phyloP scores from a whole-genome alignment of 768 basidiomycete species.

The Russula griseocarnosa region DNA sequence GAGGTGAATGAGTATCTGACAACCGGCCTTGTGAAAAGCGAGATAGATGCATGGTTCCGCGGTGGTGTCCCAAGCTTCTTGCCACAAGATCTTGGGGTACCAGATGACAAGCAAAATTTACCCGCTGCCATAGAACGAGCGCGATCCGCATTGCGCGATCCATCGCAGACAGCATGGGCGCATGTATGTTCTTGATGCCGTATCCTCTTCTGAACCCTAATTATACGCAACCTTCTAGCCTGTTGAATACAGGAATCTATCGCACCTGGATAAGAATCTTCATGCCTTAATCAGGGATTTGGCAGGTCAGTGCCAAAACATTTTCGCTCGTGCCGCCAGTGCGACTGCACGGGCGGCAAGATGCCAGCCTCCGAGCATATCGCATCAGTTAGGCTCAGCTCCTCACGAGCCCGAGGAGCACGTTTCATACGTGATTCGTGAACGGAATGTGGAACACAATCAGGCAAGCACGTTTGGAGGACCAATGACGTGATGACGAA shows the following conservation, averaged over 20 bases:
- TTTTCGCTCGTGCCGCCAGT: conserved; percentile 59
- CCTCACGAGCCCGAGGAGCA: conserved; percentile 11
- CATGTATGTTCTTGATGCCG: conserved; percentile 42
- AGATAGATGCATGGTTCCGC: conserved; percentile 77
- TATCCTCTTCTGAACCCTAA: conserved; percentile 16
- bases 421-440: conserved; percentile 27
- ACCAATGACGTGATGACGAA: conserved; percentile 20
- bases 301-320: conserved; percentile 52
- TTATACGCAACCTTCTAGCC: conserved; percentile 36
- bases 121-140: conserved; percentile 46
- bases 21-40: conserved; percentile 61
- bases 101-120: conserved; percentile 38
- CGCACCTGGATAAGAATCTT: conserved; percentile 63
- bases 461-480: conserved; percentile 27
- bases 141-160: conserved; percentile 45
- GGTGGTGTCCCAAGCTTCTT: conserved; percentile 55
- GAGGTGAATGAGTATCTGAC: conserved; percentile 80
- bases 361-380: conserved; percentile 27
- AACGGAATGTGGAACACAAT: conserved; percentile 22
- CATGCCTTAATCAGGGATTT: conserved; percentile 60
- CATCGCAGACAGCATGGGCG: conserved; percentile 47
- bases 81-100: conserved; percentile 47
- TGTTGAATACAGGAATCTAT: conserved; percentile 47
- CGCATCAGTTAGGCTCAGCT: conserved; percentile 20
- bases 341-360: conserved; percentile 59